Percentiles rank a stretch among this genome's conserved stretches.
Evolutionary conservation across 1,284 basidiomycete species (phyloP).

Genomic region (Paramarasmius palmivorus): DNA sequence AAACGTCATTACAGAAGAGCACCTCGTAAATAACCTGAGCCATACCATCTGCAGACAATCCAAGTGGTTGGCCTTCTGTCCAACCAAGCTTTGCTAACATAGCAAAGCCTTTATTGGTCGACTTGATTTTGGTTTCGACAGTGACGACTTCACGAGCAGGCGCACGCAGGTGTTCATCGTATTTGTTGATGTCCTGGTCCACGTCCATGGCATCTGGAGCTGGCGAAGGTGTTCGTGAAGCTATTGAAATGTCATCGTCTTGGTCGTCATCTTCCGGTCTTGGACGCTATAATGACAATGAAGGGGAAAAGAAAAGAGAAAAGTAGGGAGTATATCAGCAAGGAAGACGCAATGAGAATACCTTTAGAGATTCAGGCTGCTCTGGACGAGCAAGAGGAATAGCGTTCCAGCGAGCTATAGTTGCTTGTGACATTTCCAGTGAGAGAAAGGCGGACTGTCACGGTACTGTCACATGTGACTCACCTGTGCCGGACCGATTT

Average conservation of each 20-base stretch:
- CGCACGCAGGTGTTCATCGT: constrained; percentile 62
- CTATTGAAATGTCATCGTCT: constrained; percentile 68
- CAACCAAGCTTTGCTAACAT: constrained; percentile 81
- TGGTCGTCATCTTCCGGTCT: constrained; percentile 47
- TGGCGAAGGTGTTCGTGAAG: constrained; percentile 73
- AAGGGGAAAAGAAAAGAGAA: constrained; percentile 41
- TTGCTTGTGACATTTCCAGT: constrained; percentile 57
- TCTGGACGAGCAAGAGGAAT: constrained; percentile 47
- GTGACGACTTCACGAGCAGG: constrained; percentile 65
- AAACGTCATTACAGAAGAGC: constrained; percentile 1
- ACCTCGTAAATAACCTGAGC: not conserved
- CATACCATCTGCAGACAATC: constrained; percentile 72
- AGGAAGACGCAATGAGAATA: constrained; percentile 58
- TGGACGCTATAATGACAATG: constrained; percentile 59
- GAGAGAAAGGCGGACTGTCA: not conserved
- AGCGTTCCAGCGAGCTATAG: constrained; percentile 71
- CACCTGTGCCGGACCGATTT: too few relatives aligned
- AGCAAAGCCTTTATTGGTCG: constrained; percentile 75
- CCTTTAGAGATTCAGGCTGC: constrained; percentile 48
- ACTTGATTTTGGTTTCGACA: constrained; percentile 75
- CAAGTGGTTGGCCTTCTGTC: constrained; percentile 75
- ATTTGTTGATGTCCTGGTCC: constrained; percentile 48
- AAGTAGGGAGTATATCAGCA: constrained; percentile 40
- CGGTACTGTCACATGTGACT: constrained; percentile 1
- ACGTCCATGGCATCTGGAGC: constrained; percentile 50